These are phyloP conservation scores for Linum lewisii DNA, from an alignment of 345 rosid genomes.

Conservation along the genomic window DNA sequence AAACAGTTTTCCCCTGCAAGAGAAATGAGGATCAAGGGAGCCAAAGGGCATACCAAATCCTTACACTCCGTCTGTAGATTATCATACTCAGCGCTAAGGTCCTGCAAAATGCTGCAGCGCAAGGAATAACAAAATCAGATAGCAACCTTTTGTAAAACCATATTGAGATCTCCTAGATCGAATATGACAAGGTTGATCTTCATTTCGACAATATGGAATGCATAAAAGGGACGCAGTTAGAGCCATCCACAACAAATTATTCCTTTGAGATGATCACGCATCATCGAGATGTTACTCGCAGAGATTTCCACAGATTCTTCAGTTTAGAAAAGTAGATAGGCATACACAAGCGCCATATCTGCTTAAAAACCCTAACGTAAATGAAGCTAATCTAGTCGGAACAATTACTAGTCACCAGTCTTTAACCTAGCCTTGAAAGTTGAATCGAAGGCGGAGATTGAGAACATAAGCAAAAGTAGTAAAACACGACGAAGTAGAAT, in stretches of 20 bases:
- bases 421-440: too few relatives aligned
- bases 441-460: neutral
- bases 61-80: conserved; percentile 31
- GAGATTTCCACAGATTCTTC: too few relatives aligned
- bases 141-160: neutral
- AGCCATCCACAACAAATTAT: too few relatives aligned
- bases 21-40: conserved; percentile 3
- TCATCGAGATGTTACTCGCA: too few relatives aligned
- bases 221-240: too few relatives aligned
- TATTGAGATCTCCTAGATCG: too few relatives aligned
- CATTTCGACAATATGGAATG: neutral
- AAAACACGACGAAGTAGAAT: neutral
- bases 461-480: neutral
- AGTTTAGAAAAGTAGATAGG: too few relatives aligned
- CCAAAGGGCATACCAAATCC: conserved; percentile 53
- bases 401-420: too few relatives aligned
- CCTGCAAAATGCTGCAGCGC: conserved; percentile 61
- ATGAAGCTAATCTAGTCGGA: too few relatives aligned
- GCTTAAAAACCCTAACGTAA: too few relatives aligned
- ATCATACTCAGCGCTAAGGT: conserved; percentile 52
- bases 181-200: neutral
- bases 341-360: too few relatives aligned
- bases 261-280: too few relatives aligned
- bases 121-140: neutral
- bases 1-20: neutral